Evolutionary conservation across 305 asterid genomes (phyloP), one percentile per base, ranked within the genome.

Genomic region (Stenogyne calaminthoides): DNA sequence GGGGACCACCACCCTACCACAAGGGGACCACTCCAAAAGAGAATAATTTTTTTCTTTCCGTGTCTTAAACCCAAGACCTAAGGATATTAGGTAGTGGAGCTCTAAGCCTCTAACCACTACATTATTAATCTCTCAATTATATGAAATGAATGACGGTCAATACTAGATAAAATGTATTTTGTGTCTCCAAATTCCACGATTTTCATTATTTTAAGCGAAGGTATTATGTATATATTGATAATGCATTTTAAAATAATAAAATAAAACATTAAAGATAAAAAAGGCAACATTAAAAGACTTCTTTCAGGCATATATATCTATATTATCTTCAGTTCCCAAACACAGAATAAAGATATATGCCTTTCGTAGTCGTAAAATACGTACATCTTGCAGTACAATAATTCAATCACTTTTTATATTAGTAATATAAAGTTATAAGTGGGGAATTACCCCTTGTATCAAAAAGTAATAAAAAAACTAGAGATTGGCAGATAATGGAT

Each of bases 301-400:
- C 36, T 55, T 11, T 16, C 39, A 36, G 46, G 25, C 37, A 65
- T 55, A 67, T 46, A 9, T 37, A 2, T 58, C n/a, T n/a, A n/a
- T n/a, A n/a, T n/a, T n/a, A n/a, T n/a, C n/a, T n/a, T 67, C 25
- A 37, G 46, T 46, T 60, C 70, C 25, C 44, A 20, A 70, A 49
- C 68, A 69, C 39, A 73, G 36, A 36, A 69, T 18, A 64, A 51
- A 10, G 7, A 55, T 18, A 55, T 69, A 63, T 52, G 67, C 36
- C 64, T 73, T 78, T 73, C 54, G 65, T 63, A 9, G 59, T 59
- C 39, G 39, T 64, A 67, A 78, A 69, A 42, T 36, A 52, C 29
- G 37, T 66, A 47, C 65, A 73, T 44, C 77, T 61, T 55, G 74
- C 80, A 70, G 62, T 55, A 20, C 85, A 87, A 81, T 79, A 81